Percentiles rank a stretch among this genome's conserved stretches.
Conservation (phyloP, 345 rosid genomes). For the Eucalyptus fibrosa region DNA sequence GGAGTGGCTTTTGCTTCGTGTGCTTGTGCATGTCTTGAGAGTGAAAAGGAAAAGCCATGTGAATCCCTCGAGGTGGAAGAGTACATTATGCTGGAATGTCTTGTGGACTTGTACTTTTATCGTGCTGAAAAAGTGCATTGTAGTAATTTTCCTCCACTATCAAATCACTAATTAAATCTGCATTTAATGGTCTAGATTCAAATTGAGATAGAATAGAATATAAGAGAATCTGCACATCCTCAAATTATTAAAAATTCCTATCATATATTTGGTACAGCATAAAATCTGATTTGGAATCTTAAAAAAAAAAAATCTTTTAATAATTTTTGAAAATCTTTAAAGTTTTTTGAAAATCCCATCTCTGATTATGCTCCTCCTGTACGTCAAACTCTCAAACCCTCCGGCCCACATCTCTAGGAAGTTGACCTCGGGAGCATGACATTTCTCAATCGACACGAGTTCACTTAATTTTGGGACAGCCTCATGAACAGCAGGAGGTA, state of each 20-base stretch:
- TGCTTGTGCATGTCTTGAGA: not conserved
- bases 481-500: no score
- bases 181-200: rapidly evolving
- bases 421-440: no score
- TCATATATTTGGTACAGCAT: no score
- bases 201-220: rapidly evolving
- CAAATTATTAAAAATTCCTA: rapidly evolving
- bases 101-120: not conserved
- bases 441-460: no score
- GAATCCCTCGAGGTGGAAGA: not conserved
- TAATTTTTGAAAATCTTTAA: no score
- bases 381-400: no score
- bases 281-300: no score
- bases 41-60: not conserved
- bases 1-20: not conserved
- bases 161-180: not conserved
- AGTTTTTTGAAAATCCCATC: rapidly evolving
- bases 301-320: no score
- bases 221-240: no score
- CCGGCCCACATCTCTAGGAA: no score
- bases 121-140: rapidly evolving
- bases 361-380: no score
- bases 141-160: rapidly evolving
- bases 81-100: not conserved
- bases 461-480: no score